Evolutionary conservation across 331 rosid species (phyloP).

Genomic region (Malus hybrid): DNA sequence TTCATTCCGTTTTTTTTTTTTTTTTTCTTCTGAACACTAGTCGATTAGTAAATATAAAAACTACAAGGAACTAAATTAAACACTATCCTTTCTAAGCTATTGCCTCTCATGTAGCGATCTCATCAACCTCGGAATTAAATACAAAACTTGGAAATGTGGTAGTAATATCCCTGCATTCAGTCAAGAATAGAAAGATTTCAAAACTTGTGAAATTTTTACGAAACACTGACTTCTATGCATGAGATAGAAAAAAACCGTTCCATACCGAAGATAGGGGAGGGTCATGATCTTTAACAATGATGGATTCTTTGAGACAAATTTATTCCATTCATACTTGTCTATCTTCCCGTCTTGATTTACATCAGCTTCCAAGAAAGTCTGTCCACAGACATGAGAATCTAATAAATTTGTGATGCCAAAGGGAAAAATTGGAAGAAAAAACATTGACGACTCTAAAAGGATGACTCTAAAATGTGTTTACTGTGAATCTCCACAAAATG

Average conservation of each 20-base stretch:
- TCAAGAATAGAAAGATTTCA: slow-evolving; percentile 1
- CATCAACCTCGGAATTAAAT: slow-evolving; percentile 80
- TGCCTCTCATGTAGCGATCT: slow-evolving; percentile 40
- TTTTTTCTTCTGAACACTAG: neutral
- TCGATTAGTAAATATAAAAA: neutral
- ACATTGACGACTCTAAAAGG: no score
- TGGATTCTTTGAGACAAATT: slow-evolving; percentile 63
- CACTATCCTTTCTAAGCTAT: slow-evolving; percentile 16
- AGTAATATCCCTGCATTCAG: slow-evolving; percentile 72
- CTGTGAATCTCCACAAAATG: neutral
- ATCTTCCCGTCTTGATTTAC: slow-evolving; percentile 83
- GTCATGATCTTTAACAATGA: slow-evolving; percentile 86
- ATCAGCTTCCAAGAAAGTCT: slow-evolving; percentile 94
- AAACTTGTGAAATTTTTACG: neutral
- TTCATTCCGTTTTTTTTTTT: neutral
- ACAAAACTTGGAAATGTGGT: slow-evolving; percentile 89
- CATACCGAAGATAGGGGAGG: slow-evolving; percentile 71
- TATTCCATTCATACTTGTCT: slow-evolving; percentile 70
- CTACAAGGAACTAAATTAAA: slow-evolving; percentile 3
- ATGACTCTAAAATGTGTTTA: no score
- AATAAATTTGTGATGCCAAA: no score
- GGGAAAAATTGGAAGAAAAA: no score
- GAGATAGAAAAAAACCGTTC: neutral
- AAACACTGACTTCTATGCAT: neutral
- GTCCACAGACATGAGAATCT: slow-evolving; percentile 10